These are phyloP conservation scores for Aspergillus indologenus DNA, from an alignment of 495 filamentous ascomycete genomes.

Conservation along the genomic window DNA sequence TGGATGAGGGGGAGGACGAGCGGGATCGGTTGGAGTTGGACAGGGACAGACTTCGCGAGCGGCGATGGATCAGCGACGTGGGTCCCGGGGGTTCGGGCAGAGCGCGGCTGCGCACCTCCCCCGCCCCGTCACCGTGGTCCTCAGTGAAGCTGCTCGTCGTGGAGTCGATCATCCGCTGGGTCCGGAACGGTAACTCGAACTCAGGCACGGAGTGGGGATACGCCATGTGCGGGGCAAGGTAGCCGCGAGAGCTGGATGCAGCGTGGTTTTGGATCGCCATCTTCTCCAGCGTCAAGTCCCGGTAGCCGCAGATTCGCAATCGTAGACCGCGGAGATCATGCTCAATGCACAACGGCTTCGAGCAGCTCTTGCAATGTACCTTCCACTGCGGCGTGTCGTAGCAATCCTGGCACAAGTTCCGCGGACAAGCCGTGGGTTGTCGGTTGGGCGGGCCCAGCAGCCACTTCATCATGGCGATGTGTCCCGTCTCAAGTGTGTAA, in stretches of 20 bases:
- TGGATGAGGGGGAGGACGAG: conserved; percentile 38
- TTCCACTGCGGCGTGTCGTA: conserved; percentile 58
- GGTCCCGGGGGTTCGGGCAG: conserved; percentile 16
- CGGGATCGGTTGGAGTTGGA: conserved; percentile 43
- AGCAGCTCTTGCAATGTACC: conserved; percentile 55
- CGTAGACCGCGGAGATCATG: conserved; percentile 60
- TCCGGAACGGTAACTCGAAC: conserved; percentile 35
- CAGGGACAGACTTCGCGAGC: conserved; percentile 33
- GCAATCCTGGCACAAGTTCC: conserved; percentile 59
- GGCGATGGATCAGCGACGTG: conserved; percentile 20
- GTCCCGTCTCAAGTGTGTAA: conserved; percentile 41
- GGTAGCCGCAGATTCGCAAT: conserved; percentile 58
- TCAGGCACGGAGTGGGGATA: conserved; percentile 16
- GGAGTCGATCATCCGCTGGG: conserved; percentile 33
- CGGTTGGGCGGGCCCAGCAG: conserved; percentile 45
- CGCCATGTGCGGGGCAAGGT: conserved; percentile 10
- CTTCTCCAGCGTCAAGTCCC: conserved; percentile 55
- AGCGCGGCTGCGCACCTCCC: conserved; percentile 21
- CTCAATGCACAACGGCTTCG: conserved; percentile 57
- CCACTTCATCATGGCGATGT: conserved; percentile 53
- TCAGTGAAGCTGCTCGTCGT: conserved; percentile 43
- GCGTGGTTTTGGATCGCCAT: conserved; percentile 35
- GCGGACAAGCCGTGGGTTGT: conserved; percentile 50
- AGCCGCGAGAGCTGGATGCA: conserved; percentile 11
- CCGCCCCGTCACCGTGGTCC: conserved; percentile 28